Evolutionary conservation across 31 red algal species (phyloP).

Genomic region (Asparagopsis taxiformis): DNA sequence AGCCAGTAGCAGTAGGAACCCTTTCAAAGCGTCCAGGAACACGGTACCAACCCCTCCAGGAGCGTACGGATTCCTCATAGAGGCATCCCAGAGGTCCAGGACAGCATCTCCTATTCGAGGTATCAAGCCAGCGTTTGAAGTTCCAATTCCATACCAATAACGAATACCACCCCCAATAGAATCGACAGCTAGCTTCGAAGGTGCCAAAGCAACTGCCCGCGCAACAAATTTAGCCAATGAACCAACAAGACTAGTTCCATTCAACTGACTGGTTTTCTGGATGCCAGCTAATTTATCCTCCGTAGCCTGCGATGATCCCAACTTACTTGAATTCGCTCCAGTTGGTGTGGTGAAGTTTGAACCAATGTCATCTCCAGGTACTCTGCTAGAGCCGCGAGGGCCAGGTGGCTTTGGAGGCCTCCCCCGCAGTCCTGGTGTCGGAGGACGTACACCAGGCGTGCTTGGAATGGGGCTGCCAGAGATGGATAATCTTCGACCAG

Average conservation of each 20-base stretch:
- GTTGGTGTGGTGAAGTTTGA: not conserved
- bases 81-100: constrained; percentile 71
- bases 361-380: constrained; percentile 9
- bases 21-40: constrained; percentile 63
- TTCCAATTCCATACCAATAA: constrained; percentile 69
- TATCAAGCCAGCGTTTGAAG: constrained; percentile 55
- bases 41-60: constrained; percentile 67
- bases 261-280: constrained; percentile 16
- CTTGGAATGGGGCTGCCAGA: not conserved
- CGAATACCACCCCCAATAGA: constrained; percentile 66
- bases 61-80: constrained; percentile 68
- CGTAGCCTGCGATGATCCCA: not conserved
- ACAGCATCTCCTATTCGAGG: constrained; percentile 78
- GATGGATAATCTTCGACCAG: not conserved
- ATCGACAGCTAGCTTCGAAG: constrained; percentile 51
- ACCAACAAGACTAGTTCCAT: constrained; percentile 51
- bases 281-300: not conserved
- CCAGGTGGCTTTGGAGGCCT: constrained; percentile 19
- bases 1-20: constrained; percentile 57
- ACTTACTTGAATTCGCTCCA: constrained; percentile 3
- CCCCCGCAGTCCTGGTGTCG: not conserved
- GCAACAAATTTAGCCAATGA: constrained; percentile 64
- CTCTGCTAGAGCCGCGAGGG: not conserved
- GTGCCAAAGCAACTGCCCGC: constrained; percentile 52
- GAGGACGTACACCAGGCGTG: not conserved